Evolutionary conservation across 257 asterid genomes (phyloP), one percentile per base, ranked within the genome.

Genomic region (Solanum sitiens): DNA sequence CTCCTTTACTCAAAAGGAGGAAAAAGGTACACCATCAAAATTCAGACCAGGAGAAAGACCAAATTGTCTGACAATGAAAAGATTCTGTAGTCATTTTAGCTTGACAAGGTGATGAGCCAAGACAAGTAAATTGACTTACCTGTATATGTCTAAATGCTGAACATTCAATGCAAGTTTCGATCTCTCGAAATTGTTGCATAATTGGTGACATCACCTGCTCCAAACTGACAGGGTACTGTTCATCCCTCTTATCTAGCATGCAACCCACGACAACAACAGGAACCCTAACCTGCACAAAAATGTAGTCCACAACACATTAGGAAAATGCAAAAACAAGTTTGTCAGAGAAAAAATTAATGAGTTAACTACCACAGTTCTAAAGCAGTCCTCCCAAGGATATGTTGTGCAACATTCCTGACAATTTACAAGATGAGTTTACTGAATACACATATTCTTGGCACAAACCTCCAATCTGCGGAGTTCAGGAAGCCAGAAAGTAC

Each of bases 181-280:
- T 96, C 94, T 97, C 99, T 89, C 98, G 95, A 88, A 95, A 97
- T 90, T 95, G 98, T 91, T 97, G 98, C 99, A 97, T 97, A 86
- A 97, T 95, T 13, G 99, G 99, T 39, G 98, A 94, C 99, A 97
- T 97, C 90, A 95, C 98, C 93, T 94, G 96, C 92, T 96, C 99
- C 88, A 97, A 91, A 89, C 95, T 94, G 89, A 94, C 89, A 27
- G 98, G 93, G 30, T 91, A 93, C 73, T 91, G 95, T 68, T 93
- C 99, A 53, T 92, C 96, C 92, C 99, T 93, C 93, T 89, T 93
- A 90, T 97, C 99, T 67, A 97, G 93, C 99, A 93, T 97, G 92
- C 99, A 97, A 79, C 99, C 99, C 86, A 96, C 99, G 86, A 97
- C 99, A 88, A 97, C 94, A 61, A 97, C 99, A 13, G 99, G 98